phyloP scores from a whole-genome alignment of 768 basidiomycete genomes.

The Gymnopilus dilepis region DNA sequence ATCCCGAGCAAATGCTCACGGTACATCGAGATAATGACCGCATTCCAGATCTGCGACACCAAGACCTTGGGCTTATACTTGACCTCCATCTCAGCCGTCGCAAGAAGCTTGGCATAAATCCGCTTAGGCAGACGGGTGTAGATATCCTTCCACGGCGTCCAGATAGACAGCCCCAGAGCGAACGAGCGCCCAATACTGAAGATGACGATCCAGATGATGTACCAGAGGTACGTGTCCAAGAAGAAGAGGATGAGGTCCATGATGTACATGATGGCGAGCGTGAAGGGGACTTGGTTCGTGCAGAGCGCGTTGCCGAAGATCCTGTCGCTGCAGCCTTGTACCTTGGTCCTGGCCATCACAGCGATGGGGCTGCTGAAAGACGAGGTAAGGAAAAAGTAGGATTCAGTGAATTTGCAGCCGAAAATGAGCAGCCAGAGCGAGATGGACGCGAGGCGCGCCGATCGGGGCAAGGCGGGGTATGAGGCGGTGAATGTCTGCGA shows the following conservation, averaged over 20 bases:
- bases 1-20: conserved; percentile 97
- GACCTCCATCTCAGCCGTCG: conserved; percentile 97
- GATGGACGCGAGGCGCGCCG: conserved; percentile 83
- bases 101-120: conserved; percentile 96
- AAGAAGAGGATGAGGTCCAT: conserved; percentile 99
- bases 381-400: conserved; percentile 96
- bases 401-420: conserved; percentile 95
- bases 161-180: conserved; percentile 91
- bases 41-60: conserved; percentile 99
- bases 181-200: conserved; percentile 93
- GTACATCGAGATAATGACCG: conserved; percentile 99
- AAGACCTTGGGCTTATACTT: conserved; percentile 99
- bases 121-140: conserved; percentile 96
- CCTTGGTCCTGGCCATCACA: conserved; percentile 95
- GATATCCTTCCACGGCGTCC: conserved; percentile 99
- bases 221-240: conserved; percentile 99
- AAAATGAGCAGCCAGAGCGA: conserved; percentile 91
- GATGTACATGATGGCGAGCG: conserved; percentile 97
- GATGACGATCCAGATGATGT: conserved; percentile 98
- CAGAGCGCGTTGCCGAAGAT: conserved; percentile 83
- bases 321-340: conserved; percentile 88
- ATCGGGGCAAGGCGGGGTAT: conserved; percentile 78
- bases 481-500: conserved; percentile 99
- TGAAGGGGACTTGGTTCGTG: conserved; percentile 91
- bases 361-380: conserved; percentile 97